Evolutionary conservation across 176 grass and related monocot genomes (phyloP).

Genomic region (Melocanna baccifera): DNA sequence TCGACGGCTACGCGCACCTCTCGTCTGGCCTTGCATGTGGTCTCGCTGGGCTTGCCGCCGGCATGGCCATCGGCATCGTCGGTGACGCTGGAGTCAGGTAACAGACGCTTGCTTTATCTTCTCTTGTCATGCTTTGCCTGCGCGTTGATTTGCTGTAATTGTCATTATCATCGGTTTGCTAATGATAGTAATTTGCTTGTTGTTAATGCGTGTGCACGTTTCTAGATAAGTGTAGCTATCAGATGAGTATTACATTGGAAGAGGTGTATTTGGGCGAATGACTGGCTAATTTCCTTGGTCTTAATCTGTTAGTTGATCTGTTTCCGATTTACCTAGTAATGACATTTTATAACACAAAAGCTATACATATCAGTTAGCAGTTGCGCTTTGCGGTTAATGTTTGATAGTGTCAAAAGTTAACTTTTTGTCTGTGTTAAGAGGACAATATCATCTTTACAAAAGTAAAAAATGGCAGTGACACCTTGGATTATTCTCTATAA

Average conservation of each 20-base stretch:
- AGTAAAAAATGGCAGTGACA: background rate
- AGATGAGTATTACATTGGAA: background rate
- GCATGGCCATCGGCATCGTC: slow-evolving; percentile 72
- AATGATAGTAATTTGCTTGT: background rate
- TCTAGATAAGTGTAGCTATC: background rate
- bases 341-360: background rate
- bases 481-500: background rate
- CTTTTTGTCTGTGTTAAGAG: background rate
- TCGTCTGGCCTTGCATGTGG: slow-evolving; percentile 64
- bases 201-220: background rate
- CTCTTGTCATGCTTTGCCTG: background rate
- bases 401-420: background rate
- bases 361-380: background rate
- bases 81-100: slow-evolving; percentile 72
- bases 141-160: background rate
- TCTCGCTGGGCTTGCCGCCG: slow-evolving; percentile 55
- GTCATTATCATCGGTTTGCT: background rate
- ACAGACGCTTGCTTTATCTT: background rate
- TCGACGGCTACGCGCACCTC: slow-evolving; percentile 65
- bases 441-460: background rate
- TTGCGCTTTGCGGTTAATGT: background rate
- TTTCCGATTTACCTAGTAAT: background rate
- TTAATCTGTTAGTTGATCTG: background rate
- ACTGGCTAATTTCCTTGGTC: background rate
- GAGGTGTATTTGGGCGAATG: background rate